Evolutionary conservation across 78 protist species (phyloP).

Genomic region (Pigoraptor vietnamica): DNA sequence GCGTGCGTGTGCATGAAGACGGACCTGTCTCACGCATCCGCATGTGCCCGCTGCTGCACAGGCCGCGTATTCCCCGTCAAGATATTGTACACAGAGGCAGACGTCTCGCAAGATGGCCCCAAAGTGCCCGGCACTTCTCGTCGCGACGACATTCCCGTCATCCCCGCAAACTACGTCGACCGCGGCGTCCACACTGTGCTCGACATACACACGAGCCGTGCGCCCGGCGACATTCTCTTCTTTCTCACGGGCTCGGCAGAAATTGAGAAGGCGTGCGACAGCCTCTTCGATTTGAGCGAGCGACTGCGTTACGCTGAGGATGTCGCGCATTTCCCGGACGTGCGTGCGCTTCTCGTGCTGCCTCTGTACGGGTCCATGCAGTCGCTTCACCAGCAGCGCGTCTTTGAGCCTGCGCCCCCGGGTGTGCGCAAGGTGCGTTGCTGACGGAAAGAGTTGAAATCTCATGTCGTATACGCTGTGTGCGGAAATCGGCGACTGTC

Average conservation of each 20-base stretch:
- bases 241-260: conserved; percentile 77
- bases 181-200: neutral
- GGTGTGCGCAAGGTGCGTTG: too few species aligned
- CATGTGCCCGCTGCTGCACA: too few species aligned
- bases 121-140: too few species aligned
- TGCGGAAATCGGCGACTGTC: neutral
- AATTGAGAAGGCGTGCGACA: conserved; percentile 34
- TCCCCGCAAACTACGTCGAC: neutral
- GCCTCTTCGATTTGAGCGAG: neutral
- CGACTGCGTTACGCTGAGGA: neutral
- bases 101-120: neutral
- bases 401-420: conserved; percentile 36
- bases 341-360: neutral
- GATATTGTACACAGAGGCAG: conserved; percentile 28
- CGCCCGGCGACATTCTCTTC: conserved; percentile 61
- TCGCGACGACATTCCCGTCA: too few species aligned
- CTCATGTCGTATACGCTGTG: too few species aligned
- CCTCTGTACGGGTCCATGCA: conserved; percentile 45
- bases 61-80: conserved; percentile 70
- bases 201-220: neutral
- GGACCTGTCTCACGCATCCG: too few species aligned
- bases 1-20: too few species aligned
- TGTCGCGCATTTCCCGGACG: neutral
- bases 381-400: conserved; percentile 17
- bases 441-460: too few species aligned